These are phyloP conservation scores for Hemileccinum impolitum DNA, from an alignment of 768 basidiomycete genomes.

Conservation along the genomic window DNA sequence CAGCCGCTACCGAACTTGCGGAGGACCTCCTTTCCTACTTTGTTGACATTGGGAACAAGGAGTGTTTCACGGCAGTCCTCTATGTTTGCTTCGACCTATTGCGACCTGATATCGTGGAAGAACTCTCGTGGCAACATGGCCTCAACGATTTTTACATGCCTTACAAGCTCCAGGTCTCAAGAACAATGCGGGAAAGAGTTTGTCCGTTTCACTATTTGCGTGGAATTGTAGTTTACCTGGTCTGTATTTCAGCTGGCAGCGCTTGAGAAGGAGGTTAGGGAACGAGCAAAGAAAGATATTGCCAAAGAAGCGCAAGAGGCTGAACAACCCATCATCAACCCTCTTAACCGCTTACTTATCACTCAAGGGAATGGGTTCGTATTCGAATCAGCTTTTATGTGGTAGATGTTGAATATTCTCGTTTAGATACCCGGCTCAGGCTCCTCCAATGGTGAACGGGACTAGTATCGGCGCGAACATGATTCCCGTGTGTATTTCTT, in stretches of 20 bases:
- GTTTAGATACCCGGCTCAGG: conserved; percentile 58
- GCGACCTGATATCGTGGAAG: conserved; percentile 88
- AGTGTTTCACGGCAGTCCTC: conserved; percentile 89
- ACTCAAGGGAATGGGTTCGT: conserved; percentile 69
- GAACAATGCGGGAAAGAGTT: conserved; percentile 75
- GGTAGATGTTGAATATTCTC: conserved; percentile 6
- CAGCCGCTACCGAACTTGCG: conserved; percentile 80
- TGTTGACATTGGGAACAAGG: conserved; percentile 97
- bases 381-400: neutral
- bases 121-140: conserved; percentile 94
- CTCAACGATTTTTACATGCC: conserved; percentile 98
- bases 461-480: conserved; percentile 45
- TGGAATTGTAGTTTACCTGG: conserved; percentile 7
- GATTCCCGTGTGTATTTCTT: conserved; percentile 50
- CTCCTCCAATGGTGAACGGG: conserved; percentile 58
- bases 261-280: conserved; percentile 87
- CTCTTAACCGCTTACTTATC: conserved; percentile 59
- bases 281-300: conserved; percentile 79
- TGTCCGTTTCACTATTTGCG: conserved; percentile 6
- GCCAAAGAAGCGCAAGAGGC: conserved; percentile 90
- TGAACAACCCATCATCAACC: conserved; percentile 85
- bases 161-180: conserved; percentile 84
- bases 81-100: conserved; percentile 96
- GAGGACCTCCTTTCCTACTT: conserved; percentile 96
- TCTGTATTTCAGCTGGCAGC: conserved; percentile 51